Evolutionary conservation across 768 basidiomycete species (phyloP).

Genomic region (Pisolithus marmoratus): DNA sequence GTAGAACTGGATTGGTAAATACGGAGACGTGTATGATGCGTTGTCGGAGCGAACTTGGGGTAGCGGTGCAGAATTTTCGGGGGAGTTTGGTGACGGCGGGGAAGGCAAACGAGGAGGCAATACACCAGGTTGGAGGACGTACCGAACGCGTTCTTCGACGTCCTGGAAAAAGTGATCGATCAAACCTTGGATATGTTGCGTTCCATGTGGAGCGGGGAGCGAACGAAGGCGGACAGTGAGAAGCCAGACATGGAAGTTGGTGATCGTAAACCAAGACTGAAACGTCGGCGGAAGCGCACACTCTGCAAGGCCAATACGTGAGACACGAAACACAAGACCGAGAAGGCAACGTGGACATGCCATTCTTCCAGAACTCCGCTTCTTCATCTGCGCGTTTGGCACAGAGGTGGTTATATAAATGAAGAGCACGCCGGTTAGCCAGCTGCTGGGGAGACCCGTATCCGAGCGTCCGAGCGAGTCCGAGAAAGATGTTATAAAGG

Average conservation of each 20-base stretch:
- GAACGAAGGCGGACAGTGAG: constrained; percentile 84
- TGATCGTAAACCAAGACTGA: constrained; percentile 94
- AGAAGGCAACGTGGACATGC: constrained; percentile 32
- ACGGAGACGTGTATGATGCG: constrained; percentile 16
- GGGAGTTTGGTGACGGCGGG: constrained; percentile 7
- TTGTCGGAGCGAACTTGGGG: constrained; percentile 18
- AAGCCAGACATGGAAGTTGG: constrained; percentile 90
- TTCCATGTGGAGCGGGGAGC: constrained; percentile 62
- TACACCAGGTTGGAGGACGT: constrained; percentile 60
- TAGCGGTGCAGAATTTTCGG: not conserved
- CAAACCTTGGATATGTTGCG: constrained; percentile 69
- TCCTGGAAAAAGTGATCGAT: constrained; percentile 96
- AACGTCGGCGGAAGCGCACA: constrained; percentile 88
- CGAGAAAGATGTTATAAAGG: constrained; percentile 41
- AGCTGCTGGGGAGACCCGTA: constrained; percentile 58
- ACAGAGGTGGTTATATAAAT: constrained; percentile 54
- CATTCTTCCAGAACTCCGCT: constrained; percentile 56
- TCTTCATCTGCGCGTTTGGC: constrained; percentile 55
- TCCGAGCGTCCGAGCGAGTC: constrained; percentile 46
- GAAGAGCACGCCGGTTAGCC: constrained; percentile 53
- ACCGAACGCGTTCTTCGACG: constrained; percentile 83
- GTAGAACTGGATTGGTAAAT: constrained; percentile 20
- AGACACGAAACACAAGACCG: not conserved
- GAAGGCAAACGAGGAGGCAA: constrained; percentile 20
- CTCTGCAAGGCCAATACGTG: constrained; percentile 37